phyloP scores from a whole-genome alignment of 495 filamentous ascomycete genomes.

The Neurospora tetrasperma region DNA sequence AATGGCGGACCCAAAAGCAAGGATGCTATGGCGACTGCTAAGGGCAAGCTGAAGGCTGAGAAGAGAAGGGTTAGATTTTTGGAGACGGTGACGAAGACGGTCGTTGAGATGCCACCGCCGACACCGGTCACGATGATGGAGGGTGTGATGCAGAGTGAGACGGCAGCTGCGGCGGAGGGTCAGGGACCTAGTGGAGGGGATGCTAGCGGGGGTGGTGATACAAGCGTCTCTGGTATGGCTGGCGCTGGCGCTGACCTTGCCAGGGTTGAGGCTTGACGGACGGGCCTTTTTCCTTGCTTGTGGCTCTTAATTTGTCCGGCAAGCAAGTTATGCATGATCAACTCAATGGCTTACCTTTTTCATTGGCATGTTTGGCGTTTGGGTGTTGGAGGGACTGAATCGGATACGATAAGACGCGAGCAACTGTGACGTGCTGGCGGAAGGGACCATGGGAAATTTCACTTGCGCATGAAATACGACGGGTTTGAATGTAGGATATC shows the following conservation, averaged over 20 bases:
- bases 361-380: neutral
- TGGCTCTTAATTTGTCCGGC: neutral
- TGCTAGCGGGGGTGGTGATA: neutral
- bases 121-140: neutral
- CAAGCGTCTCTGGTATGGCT: neutral
- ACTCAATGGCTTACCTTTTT: neutral
- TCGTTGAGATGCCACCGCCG: slow-evolving; percentile 4
- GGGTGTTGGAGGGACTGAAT: neutral
- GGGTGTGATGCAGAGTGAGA: neutral
- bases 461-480: neutral
- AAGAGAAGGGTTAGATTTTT: slow-evolving; percentile 23
- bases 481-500: neutral
- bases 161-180: neutral
- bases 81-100: slow-evolving; percentile 16
- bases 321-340: neutral
- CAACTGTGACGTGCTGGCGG: neutral
- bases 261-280: neutral
- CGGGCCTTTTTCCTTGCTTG: neutral
- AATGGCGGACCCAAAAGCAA: neutral
- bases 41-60: slow-evolving; percentile 15
- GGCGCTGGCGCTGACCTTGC: neutral
- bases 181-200: neutral
- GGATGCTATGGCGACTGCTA: neutral
- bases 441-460: neutral
- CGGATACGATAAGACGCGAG: neutral